phyloP scores from a whole-genome alignment of 257 asterid species.

The Solanum lycopersicoides region DNA sequence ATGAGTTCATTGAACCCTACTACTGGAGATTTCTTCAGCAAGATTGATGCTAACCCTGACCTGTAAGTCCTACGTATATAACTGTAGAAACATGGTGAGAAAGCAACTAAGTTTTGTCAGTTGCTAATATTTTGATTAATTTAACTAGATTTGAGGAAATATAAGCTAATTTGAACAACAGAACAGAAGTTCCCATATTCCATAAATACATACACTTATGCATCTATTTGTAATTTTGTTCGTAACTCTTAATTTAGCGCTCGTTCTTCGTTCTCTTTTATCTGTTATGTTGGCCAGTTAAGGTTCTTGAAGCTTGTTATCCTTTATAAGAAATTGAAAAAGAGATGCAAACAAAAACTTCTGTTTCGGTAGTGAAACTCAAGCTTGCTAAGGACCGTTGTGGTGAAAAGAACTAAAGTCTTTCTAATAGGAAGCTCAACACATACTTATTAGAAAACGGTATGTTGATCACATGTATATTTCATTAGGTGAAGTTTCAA shows the following conservation, averaged over 20 bases:
- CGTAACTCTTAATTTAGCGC: neutral
- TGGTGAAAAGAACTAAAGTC: neutral
- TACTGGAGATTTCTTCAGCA: constrained; percentile 77
- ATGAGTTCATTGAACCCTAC: constrained; percentile 75
- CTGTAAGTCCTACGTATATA: constrained; percentile 51
- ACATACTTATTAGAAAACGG: neutral
- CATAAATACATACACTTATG: neutral
- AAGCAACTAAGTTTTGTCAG: neutral
- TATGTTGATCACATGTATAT: neutral
- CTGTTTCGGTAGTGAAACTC: neutral
- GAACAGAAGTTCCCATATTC: neutral
- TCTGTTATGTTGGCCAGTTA: neutral
- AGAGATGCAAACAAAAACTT: neutral
- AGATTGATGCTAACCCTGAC: constrained; percentile 94
- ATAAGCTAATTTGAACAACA: neutral
- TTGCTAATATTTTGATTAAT: neutral
- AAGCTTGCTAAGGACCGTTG: neutral
- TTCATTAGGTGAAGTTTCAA: neutral
- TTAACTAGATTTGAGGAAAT: neutral
- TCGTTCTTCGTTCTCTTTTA: neutral
- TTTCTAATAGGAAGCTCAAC: neutral
- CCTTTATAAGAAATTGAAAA: neutral
- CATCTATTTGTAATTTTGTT: neutral
- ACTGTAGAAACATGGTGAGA: neutral
- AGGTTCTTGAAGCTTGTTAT: neutral